These are phyloP conservation scores for Cokeromyces recurvatus DNA, from an alignment of 371 early-diverging fungal genomes.

Conservation along the genomic window DNA sequence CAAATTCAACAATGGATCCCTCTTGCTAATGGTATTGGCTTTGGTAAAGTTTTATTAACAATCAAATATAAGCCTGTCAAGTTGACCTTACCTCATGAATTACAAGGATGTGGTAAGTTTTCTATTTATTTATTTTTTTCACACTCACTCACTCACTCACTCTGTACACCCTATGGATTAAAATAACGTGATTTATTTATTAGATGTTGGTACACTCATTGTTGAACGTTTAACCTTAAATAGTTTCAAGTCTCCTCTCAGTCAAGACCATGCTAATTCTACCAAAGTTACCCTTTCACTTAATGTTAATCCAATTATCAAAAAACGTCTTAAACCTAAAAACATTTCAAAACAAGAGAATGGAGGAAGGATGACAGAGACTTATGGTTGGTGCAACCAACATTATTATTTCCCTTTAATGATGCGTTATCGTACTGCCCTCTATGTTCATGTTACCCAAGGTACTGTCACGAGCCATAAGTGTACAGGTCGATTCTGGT, in stretches of 20 bases:
- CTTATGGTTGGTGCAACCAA: slow-evolving; percentile 22
- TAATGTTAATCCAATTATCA: slow-evolving; percentile 31
- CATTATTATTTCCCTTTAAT: slow-evolving; percentile 31
- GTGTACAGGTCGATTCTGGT: slow-evolving; percentile 37
- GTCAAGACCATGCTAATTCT: slow-evolving; percentile 1
- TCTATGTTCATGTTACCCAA: slow-evolving; percentile 33
- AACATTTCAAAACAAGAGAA: slow-evolving; percentile 9
- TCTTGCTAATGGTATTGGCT: slow-evolving; percentile 31
- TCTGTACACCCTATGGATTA: too few relatives aligned
- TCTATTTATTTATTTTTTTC: background rate
- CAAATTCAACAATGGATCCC: slow-evolving; percentile 33
- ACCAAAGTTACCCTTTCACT: slow-evolving; percentile 25
- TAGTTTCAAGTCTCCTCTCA: slow-evolving; percentile 18
- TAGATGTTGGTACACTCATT: slow-evolving; percentile 38
- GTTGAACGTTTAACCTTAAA: slow-evolving; percentile 21
- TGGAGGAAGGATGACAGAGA: background rate
- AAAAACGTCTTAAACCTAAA: slow-evolving; percentile 20
- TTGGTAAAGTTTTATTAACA: slow-evolving; percentile 37
- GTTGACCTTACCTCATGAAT: slow-evolving; percentile 23
- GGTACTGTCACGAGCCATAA: slow-evolving; percentile 16
- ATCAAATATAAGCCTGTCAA: slow-evolving; percentile 40
- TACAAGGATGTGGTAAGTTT: slow-evolving; percentile 26
- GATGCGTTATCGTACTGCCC: slow-evolving; percentile 38
- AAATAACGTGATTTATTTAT: too few relatives aligned
- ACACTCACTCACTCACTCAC: background rate